Evolutionary conservation across 176 grass and related monocot species (phyloP).

Genomic region (Musa beccarii): DNA sequence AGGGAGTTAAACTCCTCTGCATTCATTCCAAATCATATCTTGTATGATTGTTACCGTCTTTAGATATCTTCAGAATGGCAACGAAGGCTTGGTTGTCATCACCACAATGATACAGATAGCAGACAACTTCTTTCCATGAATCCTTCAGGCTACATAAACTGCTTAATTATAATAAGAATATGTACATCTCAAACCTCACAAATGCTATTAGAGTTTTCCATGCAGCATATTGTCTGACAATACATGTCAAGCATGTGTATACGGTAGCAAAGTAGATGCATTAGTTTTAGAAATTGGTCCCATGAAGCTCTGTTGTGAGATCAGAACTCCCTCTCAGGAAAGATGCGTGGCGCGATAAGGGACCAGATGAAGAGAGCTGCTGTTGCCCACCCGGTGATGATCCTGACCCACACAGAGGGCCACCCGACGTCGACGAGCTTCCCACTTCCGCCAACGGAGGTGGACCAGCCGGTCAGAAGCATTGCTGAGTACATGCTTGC

Average conservation of each 20-base stretch:
- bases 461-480: slow-evolving; percentile 96
- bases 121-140: no score
- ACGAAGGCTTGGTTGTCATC: no score
- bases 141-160: neutral
- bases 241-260: neutral
- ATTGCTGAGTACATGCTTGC: slow-evolving; percentile 98
- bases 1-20: no score
- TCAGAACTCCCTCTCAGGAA: slow-evolving; percentile 96
- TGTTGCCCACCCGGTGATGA: slow-evolving; percentile 85
- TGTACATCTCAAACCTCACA: neutral
- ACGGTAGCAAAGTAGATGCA: neutral
- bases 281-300: neutral
- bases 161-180: neutral
- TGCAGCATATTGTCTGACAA: neutral
- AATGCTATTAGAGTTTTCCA: neutral
- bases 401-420: slow-evolving; percentile 93
- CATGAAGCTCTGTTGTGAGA: neutral
- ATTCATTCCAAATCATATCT: no score
- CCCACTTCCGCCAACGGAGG: slow-evolving; percentile 78
- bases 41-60: no score
- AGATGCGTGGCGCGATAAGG: slow-evolving; percentile 61
- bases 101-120: no score
- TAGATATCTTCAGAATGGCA: no score
- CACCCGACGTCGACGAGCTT: slow-evolving; percentile 95
- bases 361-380: slow-evolving; percentile 89